Evolutionary conservation across 1,139 yeast genomes (phyloP).

Genomic region (Nematodospora anomalae): DNA sequence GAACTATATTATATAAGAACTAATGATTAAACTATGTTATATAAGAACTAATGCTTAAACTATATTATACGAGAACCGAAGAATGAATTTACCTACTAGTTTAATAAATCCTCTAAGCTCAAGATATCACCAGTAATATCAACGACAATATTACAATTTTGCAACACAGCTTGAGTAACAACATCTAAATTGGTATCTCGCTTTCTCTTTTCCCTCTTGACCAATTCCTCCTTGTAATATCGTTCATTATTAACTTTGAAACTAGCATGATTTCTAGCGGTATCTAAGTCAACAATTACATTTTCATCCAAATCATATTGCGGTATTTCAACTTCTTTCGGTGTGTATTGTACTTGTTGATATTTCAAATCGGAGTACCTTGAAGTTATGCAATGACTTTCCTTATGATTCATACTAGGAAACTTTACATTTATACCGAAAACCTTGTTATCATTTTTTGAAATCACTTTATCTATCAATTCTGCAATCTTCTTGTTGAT

Average conservation of each 20-base stretch:
- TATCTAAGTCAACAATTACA: background rate
- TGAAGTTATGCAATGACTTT: conserved; percentile 27
- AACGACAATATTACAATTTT: conserved; percentile 14
- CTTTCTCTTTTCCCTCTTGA: background rate
- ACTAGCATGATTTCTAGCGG: conserved; percentile 10
- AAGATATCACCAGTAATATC: background rate
- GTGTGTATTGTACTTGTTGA: conserved; percentile 2
- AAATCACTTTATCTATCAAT: conserved; percentile 19
- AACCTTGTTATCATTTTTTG: conserved; percentile 5
- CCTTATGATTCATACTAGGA: conserved; percentile 33
- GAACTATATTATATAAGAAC: no score
- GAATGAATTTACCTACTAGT: conserved; percentile 1
- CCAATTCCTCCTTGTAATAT: conserved; percentile 6
- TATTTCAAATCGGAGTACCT: conserved; percentile 13
- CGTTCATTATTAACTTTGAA: conserved; percentile 11
- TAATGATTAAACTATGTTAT: no score
- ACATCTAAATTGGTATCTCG: background rate
- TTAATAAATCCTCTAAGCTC: conserved; percentile 1
- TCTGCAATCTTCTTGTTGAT: conserved; percentile 25
- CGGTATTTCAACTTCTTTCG: background rate
- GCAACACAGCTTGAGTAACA: conserved; percentile 4
- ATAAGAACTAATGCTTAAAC: no score
- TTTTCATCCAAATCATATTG: background rate
- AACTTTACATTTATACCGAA: conserved; percentile 27
- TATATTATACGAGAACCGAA: no score